Evolutionary conservation across 176 grass and related monocot species (phyloP), one percentile per base, ranked within the genome.

Genomic region (Dendrocalamus sinicus): DNA sequence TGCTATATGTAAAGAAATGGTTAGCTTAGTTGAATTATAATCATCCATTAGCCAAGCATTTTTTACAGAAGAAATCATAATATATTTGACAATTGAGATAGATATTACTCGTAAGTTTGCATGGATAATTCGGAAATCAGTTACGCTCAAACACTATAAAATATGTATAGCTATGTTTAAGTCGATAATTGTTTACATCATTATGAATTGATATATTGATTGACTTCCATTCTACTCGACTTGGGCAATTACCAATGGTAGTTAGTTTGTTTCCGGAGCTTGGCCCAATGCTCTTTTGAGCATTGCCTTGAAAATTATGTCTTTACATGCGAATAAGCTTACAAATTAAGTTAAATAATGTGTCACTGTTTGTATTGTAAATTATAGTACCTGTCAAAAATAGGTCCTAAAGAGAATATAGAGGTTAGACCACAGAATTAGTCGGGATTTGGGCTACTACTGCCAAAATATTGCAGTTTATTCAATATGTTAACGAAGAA

Each of bases 381-480:
- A 61, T 15, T 64, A 75, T 41, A 75, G 14, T 63, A 17, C 35
- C 71, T 66, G 30, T 20, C 0, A 75, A 55, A 72, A 53, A 37
- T 75, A 66, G 43, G 51, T 30, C 9, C 1, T 1, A 41, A 41
- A 17, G 9, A 53, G 7, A 77, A 76, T 68, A 68, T 32, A 32
- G 12, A 76, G 6, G 62, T 32, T 54, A 68, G 6, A 77, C 35
- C 41, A 76, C 4, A 77, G 26, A 58, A 23, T 22, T 77, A 22
- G 37, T 53, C 14, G 0, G 16, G 30, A 68, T 44, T 77, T 85
- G 10, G 16, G 13, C 9, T 77, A 69, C 35, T 85, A 69, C 7
- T 67, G 26, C 35, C 46, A 67, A 74, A 65, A 41, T 54, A 84
- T 66, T 54, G 9, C 32, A 76, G 22, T 45, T 66, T 84, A 17